Percentiles rank a stretch among this genome's conserved stretches.
These are phyloP conservation scores for Colletotrichum cordylinicola DNA, from an alignment of 2,329 filamentous ascomycete genomes.

Conservation along the genomic window DNA sequence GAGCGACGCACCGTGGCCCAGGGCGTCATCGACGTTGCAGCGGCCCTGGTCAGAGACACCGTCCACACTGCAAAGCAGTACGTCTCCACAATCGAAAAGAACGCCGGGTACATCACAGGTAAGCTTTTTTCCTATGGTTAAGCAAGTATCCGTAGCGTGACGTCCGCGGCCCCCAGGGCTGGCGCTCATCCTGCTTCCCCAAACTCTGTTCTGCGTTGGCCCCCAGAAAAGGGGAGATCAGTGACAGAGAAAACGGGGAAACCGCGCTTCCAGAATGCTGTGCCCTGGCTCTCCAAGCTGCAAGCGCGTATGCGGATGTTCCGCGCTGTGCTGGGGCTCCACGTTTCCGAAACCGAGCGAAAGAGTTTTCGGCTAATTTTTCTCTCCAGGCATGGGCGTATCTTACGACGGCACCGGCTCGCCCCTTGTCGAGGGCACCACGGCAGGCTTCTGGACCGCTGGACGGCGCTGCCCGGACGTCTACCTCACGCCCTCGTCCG, in stretches of 20 bases:
- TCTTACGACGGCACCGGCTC: slow-evolving; percentile 41
- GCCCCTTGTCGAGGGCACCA: slow-evolving; percentile 36
- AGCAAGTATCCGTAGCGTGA: neutral
- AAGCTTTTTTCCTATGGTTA: neutral
- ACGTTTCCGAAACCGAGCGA: neutral
- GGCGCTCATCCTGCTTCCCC: neutral
- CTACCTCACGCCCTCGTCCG: slow-evolving; percentile 23
- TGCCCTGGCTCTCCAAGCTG: neutral
- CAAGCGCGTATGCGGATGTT: neutral
- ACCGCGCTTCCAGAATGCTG: neutral
- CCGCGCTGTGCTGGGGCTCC: neutral
- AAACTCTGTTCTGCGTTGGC: neutral
- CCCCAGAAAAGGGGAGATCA: neutral
- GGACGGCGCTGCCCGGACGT: slow-evolving; percentile 44
- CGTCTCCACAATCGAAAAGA: slow-evolving; percentile 51
- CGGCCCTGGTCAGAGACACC: slow-evolving; percentile 50
- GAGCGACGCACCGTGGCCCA: slow-evolving; percentile 49
- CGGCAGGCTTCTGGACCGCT: slow-evolving; percentile 40
- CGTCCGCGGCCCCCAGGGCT: neutral
- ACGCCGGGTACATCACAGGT: slow-evolving; percentile 55
- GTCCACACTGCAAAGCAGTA: slow-evolving; percentile 48
- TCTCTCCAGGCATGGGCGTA: slow-evolving; percentile 43
- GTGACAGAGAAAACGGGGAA: neutral
- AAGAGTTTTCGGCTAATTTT: neutral
- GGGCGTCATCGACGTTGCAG: slow-evolving; percentile 52